Evolutionary conservation across 2,329 filamentous ascomycete genomes (phyloP), one percentile per base, ranked within the genome.

Genomic region (Phialophora verrucosa): DNA sequence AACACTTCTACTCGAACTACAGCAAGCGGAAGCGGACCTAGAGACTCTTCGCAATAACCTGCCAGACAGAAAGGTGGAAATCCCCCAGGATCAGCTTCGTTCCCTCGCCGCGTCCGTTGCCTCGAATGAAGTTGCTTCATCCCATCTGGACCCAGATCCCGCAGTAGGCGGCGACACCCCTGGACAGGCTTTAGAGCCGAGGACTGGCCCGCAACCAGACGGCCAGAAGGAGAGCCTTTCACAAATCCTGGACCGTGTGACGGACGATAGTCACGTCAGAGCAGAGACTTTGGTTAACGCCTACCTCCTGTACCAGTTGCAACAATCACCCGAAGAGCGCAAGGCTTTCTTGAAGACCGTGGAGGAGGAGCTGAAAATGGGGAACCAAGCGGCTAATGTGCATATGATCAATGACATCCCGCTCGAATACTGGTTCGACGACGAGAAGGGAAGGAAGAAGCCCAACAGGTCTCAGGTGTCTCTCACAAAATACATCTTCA

Each of bases 301-400:
- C n/a, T 65, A 65, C 17, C 63, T 65, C 25, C 11, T 61, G 3
- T 51, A 65, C n/a, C 63, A 65, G 25, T 32, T 54, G 29, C 51
- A 38, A n/a, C 42, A 10, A 12, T 44, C 38, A 6, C 38, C 63
- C 1, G 35, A 51, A 27, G 63, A 57, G 17, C 38, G 38, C 17
- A 8, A 44, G 38, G 38, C 38, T 44, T 44, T 44, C 17, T n/a
- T 44, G 4, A 44, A n/a, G 38, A 44, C 38, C 7, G 38, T 44
- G 14, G 38, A 44, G 5, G 38, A 44, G 14, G 6, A 44, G 38
- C 38, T 44, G 17, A n/a, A 44, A n/a, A 8, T 6, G 17, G 38
- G 14, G 2, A 44, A 44, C 14, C 38, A n/a, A 44, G 17, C 38
- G 7, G 38, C 2, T n/a, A 17, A 17, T n/a, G 17, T n/a, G 6